Conservation (phyloP, 2,329 filamentous ascomycete species). For the Aquanectria penicillioides region DNA sequence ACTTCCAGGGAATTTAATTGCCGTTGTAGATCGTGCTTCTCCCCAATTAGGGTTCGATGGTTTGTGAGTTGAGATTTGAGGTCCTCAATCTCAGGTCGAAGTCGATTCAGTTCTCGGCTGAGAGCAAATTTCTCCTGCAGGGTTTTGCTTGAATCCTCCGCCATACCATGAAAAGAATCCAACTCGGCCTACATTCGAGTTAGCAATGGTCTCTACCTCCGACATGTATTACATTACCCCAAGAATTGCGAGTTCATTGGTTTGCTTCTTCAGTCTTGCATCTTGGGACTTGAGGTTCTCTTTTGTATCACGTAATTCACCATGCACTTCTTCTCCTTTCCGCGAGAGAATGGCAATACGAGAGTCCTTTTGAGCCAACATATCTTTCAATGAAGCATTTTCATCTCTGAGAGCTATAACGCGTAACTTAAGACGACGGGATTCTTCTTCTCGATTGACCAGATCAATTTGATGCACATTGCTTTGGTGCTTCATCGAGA, state of each 20-base stretch:
- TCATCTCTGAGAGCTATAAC: conserved; percentile 80
- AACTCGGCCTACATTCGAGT: conserved; percentile 71
- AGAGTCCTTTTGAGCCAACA: conserved; percentile 68
- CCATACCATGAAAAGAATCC: conserved; percentile 71
- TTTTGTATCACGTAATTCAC: conserved; percentile 56
- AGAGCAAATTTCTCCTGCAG: conserved; percentile 68
- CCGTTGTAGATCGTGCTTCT: conserved; percentile 83
- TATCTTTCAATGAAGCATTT: conserved; percentile 72
- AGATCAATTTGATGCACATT: conserved; percentile 72
- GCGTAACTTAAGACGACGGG: conserved; percentile 74
- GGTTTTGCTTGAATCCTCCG: conserved; percentile 75
- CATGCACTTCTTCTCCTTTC: conserved; percentile 51
- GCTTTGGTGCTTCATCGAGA: conserved; percentile 77
- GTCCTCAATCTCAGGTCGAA: conserved; percentile 67
- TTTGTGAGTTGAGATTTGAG: conserved; percentile 63
- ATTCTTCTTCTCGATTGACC: conserved; percentile 78
- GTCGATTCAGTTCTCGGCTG: conserved; percentile 59
- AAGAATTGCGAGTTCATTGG: conserved; percentile 58
- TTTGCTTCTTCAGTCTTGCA: conserved; percentile 58
- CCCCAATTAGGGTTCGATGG: conserved; percentile 76
- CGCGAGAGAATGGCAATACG: conserved; percentile 61
- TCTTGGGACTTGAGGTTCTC: conserved; percentile 57
- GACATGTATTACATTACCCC: conserved; percentile 50
- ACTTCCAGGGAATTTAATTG: conserved; percentile 81
- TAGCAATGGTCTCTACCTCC: background rate